Conservation (phyloP, 2,329 filamentous ascomycete species). For the Ustulina deusta region DNA sequence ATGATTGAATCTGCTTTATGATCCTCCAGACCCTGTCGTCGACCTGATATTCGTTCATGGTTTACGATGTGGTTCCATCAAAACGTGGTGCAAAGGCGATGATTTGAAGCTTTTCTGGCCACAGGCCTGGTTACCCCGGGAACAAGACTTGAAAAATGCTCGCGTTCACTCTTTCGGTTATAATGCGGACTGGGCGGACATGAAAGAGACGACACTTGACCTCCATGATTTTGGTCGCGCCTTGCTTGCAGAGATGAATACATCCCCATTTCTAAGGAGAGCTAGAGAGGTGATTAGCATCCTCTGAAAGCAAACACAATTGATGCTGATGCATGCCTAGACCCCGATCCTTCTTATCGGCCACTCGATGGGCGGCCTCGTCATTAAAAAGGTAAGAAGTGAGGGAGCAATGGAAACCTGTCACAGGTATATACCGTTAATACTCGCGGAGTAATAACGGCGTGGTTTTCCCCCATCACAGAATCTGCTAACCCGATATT, state of each 20-base stretch:
- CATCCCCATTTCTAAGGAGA: constrained; percentile 6
- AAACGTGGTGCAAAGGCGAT: constrained; percentile 5
- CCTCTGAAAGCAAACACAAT: not conserved
- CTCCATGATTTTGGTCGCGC: constrained; percentile 7
- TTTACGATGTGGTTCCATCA: constrained; percentile 1
- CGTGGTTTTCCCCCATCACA: not conserved
- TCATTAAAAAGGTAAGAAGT: constrained; percentile 23
- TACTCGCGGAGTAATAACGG: too few relatives aligned
- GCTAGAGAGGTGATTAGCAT: not conserved
- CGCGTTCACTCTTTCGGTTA: constrained; percentile 4
- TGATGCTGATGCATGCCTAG: not conserved
- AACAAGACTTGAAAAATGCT: not conserved
- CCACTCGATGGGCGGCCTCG: constrained; percentile 26
- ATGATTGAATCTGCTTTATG: not conserved
- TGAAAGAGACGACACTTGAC: not conserved
- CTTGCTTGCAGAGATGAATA: not conserved
- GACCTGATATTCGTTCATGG: constrained; percentile 2
- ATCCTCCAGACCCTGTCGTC: not conserved
- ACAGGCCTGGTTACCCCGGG: not conserved
- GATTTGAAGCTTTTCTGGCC: constrained; percentile 7
- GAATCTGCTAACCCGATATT: not conserved
- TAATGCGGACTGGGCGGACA: not conserved
- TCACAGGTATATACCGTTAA: not conserved
- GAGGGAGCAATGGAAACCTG: not conserved
- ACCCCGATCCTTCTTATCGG: constrained; percentile 21